phyloP scores from a whole-genome alignment of 106 monocot genomes.

The Dioscorea alata region DNA sequence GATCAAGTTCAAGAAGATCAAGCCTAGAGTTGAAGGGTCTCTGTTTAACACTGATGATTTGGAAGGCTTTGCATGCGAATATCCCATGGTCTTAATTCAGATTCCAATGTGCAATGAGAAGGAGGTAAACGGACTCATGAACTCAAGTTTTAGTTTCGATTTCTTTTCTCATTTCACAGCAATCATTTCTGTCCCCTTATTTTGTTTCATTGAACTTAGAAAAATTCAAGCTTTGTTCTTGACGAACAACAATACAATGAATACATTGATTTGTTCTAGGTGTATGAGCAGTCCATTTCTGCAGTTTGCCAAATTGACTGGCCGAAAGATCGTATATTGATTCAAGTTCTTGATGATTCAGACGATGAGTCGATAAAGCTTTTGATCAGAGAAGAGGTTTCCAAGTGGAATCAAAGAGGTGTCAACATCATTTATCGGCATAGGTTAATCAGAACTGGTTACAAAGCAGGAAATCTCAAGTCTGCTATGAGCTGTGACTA shows the following conservation, averaged over 20 bases:
- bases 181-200: too few relatives aligned
- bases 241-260: too few relatives aligned
- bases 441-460: constrained; percentile 53
- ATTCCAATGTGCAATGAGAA: constrained; percentile 76
- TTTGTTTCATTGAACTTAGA: neutral
- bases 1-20: constrained; percentile 51
- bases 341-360: constrained; percentile 79
- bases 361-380: constrained; percentile 34
- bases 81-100: constrained; percentile 70
- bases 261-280: constrained; percentile 26
- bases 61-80: constrained; percentile 7
- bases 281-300: constrained; percentile 73
- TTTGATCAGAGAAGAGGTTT: constrained; percentile 52
- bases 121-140: constrained; percentile 21
- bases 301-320: constrained; percentile 59
- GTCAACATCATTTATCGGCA: constrained; percentile 55
- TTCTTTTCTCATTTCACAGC: too few relatives aligned
- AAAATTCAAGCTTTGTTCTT: neutral
- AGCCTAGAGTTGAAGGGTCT: constrained; percentile 25
- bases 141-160: too few relatives aligned
- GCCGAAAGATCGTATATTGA: constrained; percentile 46
- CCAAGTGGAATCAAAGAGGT: constrained; percentile 51
- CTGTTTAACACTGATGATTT: constrained; percentile 9
- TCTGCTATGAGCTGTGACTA: constrained; percentile 77
- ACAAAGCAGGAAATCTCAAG: constrained; percentile 73